phyloP scores from a whole-genome alignment of 306 rosid species.

The Morella rubra region DNA sequence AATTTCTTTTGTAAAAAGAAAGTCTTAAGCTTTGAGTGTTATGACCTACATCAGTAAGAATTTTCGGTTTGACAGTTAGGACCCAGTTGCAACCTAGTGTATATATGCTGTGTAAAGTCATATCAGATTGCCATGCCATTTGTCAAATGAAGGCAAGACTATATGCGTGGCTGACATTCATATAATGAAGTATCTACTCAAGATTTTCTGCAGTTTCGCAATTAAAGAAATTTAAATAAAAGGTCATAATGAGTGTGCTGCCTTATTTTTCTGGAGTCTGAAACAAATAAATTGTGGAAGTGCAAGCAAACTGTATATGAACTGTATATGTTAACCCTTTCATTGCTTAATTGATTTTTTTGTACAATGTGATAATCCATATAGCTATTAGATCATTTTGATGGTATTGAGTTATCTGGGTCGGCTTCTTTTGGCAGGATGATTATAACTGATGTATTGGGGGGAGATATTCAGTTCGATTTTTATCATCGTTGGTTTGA shows the following conservation, averaged over 20 bases:
- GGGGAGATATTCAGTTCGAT: constrained; percentile 98
- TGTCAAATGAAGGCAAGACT: not conserved
- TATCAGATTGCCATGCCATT: not conserved
- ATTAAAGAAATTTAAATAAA: not conserved
- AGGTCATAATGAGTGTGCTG: not conserved
- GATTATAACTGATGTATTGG: constrained; percentile 96
- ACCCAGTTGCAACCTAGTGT: not conserved
- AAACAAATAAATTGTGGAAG: not conserved
- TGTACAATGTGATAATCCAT: not conserved
- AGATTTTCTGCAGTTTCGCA: not conserved
- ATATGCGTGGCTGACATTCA: not conserved
- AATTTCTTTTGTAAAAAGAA: not conserved
- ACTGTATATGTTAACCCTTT: not conserved
- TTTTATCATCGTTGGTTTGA: constrained; percentile 99
- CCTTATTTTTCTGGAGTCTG: not conserved
- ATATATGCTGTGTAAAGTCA: not conserved
- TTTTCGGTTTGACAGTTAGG: not conserved
- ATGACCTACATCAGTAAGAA: not conserved
- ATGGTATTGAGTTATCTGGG: constrained; percentile 7
- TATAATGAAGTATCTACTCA: not conserved
- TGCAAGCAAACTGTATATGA: not conserved
- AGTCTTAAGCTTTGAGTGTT: not conserved
- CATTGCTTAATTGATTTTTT: not conserved
- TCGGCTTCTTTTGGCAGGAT: constrained; percentile 56
- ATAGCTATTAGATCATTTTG: not conserved